These are phyloP conservation scores for Puccinellia tenuiflora DNA, from an alignment of 176 grass and related monocot genomes.

Conservation along the genomic window DNA sequence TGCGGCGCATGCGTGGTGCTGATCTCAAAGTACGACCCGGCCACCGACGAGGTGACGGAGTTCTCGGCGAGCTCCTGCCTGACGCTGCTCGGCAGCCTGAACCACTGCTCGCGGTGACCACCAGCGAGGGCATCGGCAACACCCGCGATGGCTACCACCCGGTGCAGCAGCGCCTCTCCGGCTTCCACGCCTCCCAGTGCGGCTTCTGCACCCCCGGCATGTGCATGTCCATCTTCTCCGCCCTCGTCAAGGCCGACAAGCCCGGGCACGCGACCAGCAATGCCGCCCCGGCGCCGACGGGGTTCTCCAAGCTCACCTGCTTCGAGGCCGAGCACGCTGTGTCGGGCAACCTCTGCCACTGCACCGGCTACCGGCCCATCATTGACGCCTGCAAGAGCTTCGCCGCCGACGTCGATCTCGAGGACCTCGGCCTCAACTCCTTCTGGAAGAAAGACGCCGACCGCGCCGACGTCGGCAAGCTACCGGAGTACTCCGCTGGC, in stretches of 20 bases:
- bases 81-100: conserved; percentile 47
- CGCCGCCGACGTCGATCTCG: conserved; percentile 77
- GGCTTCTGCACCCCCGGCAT: conserved; percentile 88
- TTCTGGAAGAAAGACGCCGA: conserved; percentile 65
- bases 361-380: conserved; percentile 80
- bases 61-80: conserved; percentile 56
- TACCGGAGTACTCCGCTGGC: conserved; percentile 39
- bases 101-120: conserved; percentile 56
- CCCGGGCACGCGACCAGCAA: no score
- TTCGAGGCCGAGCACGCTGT: conserved; percentile 62
- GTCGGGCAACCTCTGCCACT: conserved; percentile 74
- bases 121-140: conserved; percentile 61
- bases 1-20: conserved; percentile 88
- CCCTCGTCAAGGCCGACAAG: conserved; percentile 16
- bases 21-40: conserved; percentile 58
- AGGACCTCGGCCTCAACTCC: conserved; percentile 73
- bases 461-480: conserved; percentile 20
- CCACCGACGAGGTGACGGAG: conserved; percentile 44
- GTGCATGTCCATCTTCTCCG: conserved; percentile 85
- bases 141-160: conserved; percentile 40
- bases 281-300: conserved; percentile 19
- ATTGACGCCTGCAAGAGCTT: conserved; percentile 91
- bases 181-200: conserved; percentile 86
- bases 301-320: conserved; percentile 60
- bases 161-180: conserved; percentile 57